Evolutionary conservation across 75 land plant genomes (phyloP), one percentile per base, ranked within the genome.

Genomic region (Pinus albicaulis): DNA sequence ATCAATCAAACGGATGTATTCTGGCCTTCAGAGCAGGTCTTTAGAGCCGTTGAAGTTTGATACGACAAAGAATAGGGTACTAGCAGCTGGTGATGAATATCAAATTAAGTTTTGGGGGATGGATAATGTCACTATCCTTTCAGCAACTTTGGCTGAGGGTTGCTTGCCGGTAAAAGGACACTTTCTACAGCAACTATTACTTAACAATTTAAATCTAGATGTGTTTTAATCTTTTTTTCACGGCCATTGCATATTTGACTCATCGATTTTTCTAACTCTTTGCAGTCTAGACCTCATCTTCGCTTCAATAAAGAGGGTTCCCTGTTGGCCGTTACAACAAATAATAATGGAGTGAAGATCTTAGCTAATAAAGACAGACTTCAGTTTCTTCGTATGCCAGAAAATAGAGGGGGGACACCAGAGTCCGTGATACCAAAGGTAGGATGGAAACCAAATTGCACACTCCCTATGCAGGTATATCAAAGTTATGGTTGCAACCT

Each of bases 41-140:
- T 26, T 75, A 24, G 86, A 81, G 36, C 86, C 86, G 69, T 89
- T 83, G 19, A 89, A 89, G 72, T 89, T 89, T 61, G 91, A 89
- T 81, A 89, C 91, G 41, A 86, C 91, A 56, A 83, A 81, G 36
- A 86, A 86, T 59, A 80, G 82, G 28, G 85, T 89, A 63, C 69
- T 87, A 41, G 84, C 89, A 44, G 84, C 83, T 70, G 86, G 87
- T 36, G 86, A 84, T 80, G 84, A 84, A 56, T 82, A 84, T 65
- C 75, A 70, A 66, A 76, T 87, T 8, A 85, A 87, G 74, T 80
- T 84, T 55, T 89, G 87, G 87, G 87, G 85, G 17, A 89, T 89
- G 91, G 91, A 89, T 56, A 86, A 81, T 41, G 55, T 65, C 7
- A 86, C 81, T 72, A 74, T 89, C 8, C 71, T 89, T 24, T 81